phyloP scores from a whole-genome alignment of 2,329 filamentous ascomycete species.

The Colletotrichum spaethianum region DNA sequence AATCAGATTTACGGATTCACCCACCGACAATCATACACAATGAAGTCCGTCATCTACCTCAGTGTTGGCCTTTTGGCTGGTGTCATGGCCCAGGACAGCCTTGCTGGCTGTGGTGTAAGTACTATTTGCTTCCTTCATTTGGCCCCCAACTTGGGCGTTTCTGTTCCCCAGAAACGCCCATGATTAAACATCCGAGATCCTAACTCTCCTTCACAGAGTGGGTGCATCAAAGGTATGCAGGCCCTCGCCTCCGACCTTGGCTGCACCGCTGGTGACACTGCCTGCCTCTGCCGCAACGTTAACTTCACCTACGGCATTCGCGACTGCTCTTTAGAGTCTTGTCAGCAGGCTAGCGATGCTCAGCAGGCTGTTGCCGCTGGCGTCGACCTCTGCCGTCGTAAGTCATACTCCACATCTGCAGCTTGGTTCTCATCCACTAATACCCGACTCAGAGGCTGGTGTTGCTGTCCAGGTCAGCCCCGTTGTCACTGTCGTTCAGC shows the following conservation, averaged over 20 bases:
- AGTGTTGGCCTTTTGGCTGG: conserved; percentile 54
- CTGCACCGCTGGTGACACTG: conserved; percentile 58
- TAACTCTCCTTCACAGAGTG: conserved; percentile 17
- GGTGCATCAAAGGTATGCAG: conserved; percentile 57
- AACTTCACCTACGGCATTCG: conserved; percentile 65
- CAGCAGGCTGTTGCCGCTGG: conserved; percentile 56
- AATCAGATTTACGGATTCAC: conserved; percentile 11
- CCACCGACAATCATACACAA: conserved; percentile 27
- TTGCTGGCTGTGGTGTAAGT: conserved; percentile 70
- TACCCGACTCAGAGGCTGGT: conserved; percentile 21
- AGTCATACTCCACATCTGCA: conserved; percentile 36
- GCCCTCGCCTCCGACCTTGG: conserved; percentile 58
- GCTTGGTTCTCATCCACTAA: background rate
- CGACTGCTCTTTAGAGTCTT: conserved; percentile 64
- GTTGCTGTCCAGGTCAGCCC: conserved; percentile 45
- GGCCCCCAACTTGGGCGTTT: too few relatives aligned
- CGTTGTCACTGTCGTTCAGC: conserved; percentile 40
- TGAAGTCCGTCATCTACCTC: conserved; percentile 35
- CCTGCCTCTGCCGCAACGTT: conserved; percentile 63
- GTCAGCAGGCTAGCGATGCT: conserved; percentile 52
- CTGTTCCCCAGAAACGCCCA: too few relatives aligned
- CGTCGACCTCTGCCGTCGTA: conserved; percentile 56
- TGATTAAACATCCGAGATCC: background rate
- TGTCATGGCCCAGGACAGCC: conserved; percentile 51
- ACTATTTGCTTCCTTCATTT: background rate